These are phyloP conservation scores for Boletus subparvulus DNA, from an alignment of 768 basidiomycete genomes.

Conservation along the genomic window DNA sequence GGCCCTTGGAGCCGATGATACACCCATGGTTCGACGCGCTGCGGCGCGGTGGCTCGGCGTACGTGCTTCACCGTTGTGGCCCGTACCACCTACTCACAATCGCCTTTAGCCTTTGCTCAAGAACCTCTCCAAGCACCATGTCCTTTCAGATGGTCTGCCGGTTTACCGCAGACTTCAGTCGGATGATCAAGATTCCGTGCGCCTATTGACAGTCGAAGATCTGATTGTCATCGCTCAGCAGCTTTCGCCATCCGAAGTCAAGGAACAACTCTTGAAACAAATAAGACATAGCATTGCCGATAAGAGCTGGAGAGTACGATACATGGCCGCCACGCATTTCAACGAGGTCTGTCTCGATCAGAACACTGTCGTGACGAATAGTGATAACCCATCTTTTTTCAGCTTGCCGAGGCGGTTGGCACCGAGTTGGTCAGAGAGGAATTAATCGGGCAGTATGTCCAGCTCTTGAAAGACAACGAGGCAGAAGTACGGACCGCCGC, in stretches of 20 bases:
- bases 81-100: conserved; percentile 10
- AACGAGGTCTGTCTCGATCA: conserved; percentile 64
- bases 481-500: conserved; percentile 97
- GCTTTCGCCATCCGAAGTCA: conserved; percentile 84
- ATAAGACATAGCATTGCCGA: conserved; percentile 87
- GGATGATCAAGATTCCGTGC: conserved; percentile 98
- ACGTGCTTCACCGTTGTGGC: conserved; percentile 35
- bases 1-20: conserved; percentile 86
- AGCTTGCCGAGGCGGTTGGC: conserved; percentile 93
- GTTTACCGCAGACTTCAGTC: conserved; percentile 91
- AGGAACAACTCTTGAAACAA: conserved; percentile 84
- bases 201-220: conserved; percentile 92
- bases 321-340: conserved; percentile 98
- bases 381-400: neutral
- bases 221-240: conserved; percentile 89
- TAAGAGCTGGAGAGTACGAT: conserved; percentile 98
- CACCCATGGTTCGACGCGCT: conserved; percentile 96
- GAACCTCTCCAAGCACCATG: conserved; percentile 74
- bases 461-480: conserved; percentile 95
- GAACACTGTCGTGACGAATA: neutral
- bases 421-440: conserved; percentile 90
- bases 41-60: conserved; percentile 97
- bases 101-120: conserved; percentile 67
- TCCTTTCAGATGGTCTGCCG: conserved; percentile 84
- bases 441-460: conserved; percentile 88